These are phyloP conservation scores for Silene conica DNA, from an alignment of 148 eudicot species.

Conservation along the genomic window DNA sequence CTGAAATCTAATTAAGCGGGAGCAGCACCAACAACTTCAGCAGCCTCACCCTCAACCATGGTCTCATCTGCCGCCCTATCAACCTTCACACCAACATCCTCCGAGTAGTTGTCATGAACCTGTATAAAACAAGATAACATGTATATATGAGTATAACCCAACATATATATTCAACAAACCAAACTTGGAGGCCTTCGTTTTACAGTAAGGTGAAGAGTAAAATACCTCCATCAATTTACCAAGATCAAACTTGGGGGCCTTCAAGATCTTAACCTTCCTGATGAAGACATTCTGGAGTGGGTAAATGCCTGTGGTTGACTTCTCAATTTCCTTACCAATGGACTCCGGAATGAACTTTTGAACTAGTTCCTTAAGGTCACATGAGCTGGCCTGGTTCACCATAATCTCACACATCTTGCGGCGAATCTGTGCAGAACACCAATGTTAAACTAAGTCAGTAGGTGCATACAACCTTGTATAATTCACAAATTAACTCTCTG, in stretches of 20 bases:
- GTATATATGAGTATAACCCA: too few species aligned
- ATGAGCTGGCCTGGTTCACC: conserved; percentile 76
- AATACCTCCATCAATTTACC: conserved; percentile 79
- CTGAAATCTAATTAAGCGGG: neutral
- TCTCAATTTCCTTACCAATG: conserved; percentile 83
- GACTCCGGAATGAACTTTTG: conserved; percentile 80
- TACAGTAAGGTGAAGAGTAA: too few species aligned
- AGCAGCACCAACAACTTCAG: conserved; percentile 56
- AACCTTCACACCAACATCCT: conserved; percentile 68
- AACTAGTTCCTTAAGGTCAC: conserved; percentile 79
- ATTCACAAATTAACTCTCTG: too few species aligned
- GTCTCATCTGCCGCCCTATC: conserved; percentile 74
- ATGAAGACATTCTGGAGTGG: conserved; percentile 81
- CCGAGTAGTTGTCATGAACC: conserved; percentile 75
- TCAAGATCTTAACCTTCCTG: conserved; percentile 80
- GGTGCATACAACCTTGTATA: too few species aligned
- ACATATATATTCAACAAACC: too few species aligned
- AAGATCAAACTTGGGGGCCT: conserved; percentile 85
- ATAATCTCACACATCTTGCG: conserved; percentile 88
- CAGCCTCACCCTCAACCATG: conserved; percentile 37
- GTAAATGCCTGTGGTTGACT: conserved; percentile 71
- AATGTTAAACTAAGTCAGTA: neutral
- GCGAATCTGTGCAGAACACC: conserved; percentile 45
- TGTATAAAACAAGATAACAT: conserved; percentile 1
- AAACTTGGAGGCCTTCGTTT: too few species aligned